Evolutionary conservation across 441 rosid species (phyloP).

Genomic region (Viola pubescens): DNA sequence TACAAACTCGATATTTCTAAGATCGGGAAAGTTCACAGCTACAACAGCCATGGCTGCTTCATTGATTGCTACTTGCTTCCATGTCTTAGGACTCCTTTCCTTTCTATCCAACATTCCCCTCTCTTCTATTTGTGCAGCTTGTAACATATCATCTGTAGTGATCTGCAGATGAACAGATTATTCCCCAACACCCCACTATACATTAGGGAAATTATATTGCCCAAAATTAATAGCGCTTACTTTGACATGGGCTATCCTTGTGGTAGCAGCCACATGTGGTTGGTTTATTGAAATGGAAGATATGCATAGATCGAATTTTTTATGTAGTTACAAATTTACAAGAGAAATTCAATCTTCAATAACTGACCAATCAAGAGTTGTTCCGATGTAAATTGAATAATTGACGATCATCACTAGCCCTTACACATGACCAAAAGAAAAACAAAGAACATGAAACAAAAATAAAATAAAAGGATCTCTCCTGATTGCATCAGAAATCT

Average conservation of each 20-base stretch:
- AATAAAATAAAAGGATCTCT: neutral
- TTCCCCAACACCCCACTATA: neutral
- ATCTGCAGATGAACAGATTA: constrained; percentile 37
- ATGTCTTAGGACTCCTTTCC: constrained; percentile 66
- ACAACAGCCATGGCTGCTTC: constrained; percentile 95
- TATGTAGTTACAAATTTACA: too few species aligned
- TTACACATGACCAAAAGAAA: neutral
- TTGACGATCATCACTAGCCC: too few species aligned
- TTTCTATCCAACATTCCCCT: constrained; percentile 87
- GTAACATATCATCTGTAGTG: constrained; percentile 86
- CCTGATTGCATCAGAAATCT: neutral
- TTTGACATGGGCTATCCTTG: too few species aligned
- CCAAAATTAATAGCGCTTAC: too few species aligned
- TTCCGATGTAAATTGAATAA: too few species aligned
- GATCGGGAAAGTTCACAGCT: constrained; percentile 90
- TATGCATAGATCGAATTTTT: too few species aligned
- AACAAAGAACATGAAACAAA: too few species aligned
- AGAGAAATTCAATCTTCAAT: too few species aligned
- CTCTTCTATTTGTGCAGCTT: constrained; percentile 97
- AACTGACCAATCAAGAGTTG: too few species aligned
- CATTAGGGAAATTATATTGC: constrained; percentile 1
- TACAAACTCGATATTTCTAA: constrained; percentile 80
- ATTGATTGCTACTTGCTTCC: constrained; percentile 88
- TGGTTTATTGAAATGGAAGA: too few species aligned
- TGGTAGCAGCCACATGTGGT: too few species aligned